phyloP scores from a whole-genome alignment of 345 rosid species.

The Fremontodendron californicum region DNA sequence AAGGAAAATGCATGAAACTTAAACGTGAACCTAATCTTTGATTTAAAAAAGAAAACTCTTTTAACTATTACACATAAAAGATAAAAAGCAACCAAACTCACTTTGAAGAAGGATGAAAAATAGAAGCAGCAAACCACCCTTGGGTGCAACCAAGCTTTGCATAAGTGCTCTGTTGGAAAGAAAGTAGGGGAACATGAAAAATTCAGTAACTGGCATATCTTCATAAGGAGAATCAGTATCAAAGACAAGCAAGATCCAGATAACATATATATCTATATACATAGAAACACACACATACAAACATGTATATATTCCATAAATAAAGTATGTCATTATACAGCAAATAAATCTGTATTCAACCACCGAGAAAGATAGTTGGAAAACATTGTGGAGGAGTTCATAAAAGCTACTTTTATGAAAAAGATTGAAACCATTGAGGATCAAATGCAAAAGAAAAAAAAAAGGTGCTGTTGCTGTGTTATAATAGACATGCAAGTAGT shows the following conservation, averaged over 20 bases:
- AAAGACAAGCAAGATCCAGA: background rate
- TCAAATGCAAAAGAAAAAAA: background rate
- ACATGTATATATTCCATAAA: background rate
- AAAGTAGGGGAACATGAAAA: background rate
- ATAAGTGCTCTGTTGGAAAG: slow-evolving; percentile 56
- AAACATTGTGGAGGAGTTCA: background rate
- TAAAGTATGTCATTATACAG: background rate
- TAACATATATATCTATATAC: background rate
- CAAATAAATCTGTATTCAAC: background rate
- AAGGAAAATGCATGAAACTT: background rate
- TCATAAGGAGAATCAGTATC: background rate
- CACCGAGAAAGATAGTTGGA: background rate
- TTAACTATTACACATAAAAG: background rate
- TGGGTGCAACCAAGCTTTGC: slow-evolving; percentile 89
- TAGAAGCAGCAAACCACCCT: slow-evolving; percentile 89
- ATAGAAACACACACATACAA: background rate
- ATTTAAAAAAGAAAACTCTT: background rate
- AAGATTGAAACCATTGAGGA: background rate
- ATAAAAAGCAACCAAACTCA: slow-evolving; percentile 18
- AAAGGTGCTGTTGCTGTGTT: background rate
- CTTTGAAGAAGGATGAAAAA: slow-evolving; percentile 67
- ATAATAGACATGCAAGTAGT: background rate
- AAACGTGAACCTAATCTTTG: background rate
- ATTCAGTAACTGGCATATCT: background rate
- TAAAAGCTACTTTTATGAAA: background rate